Evolutionary conservation across 2,329 filamentous ascomycete species (phyloP).

Genomic region (Ophiostoma himal-ulmi): DNA sequence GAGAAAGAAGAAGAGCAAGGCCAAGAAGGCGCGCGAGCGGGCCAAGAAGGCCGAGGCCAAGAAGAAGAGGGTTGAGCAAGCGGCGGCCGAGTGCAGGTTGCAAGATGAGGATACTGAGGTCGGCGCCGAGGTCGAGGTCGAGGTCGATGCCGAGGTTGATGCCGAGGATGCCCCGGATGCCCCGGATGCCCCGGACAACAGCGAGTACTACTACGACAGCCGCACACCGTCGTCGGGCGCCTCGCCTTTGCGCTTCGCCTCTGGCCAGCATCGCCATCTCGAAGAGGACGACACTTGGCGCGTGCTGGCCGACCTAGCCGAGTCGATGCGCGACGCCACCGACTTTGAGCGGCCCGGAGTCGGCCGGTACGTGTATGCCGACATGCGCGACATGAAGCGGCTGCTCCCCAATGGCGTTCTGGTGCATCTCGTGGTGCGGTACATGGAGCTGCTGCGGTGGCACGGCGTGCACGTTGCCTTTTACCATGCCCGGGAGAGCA

Average conservation of each 20-base stretch:
- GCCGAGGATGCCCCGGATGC: background rate
- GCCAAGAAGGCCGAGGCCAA: background rate
- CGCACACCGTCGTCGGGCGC: background rate
- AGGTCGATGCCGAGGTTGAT: background rate
- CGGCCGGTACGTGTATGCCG: constrained; percentile 16
- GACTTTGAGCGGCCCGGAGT: constrained; percentile 14
- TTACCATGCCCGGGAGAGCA: background rate
- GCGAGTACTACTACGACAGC: background rate
- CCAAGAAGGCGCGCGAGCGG: background rate
- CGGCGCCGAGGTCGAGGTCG: background rate
- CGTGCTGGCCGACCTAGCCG: background rate
- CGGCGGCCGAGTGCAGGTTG: background rate
- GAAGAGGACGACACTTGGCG: background rate
- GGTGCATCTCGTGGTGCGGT: constrained; percentile 18
- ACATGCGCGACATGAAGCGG: background rate
- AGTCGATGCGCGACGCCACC: background rate
- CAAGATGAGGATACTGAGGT: background rate
- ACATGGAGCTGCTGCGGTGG: constrained; percentile 19
- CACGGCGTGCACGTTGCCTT: constrained; percentile 20
- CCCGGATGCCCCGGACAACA: background rate
- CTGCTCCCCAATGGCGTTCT: constrained; percentile 17
- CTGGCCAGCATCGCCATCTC: background rate
- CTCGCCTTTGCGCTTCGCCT: background rate
- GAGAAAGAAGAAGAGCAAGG: constrained; percentile 14
- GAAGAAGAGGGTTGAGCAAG: background rate